Evolutionary conservation across 2,329 filamentous ascomycete species (phyloP).

Genomic region (Cytospora mali): DNA sequence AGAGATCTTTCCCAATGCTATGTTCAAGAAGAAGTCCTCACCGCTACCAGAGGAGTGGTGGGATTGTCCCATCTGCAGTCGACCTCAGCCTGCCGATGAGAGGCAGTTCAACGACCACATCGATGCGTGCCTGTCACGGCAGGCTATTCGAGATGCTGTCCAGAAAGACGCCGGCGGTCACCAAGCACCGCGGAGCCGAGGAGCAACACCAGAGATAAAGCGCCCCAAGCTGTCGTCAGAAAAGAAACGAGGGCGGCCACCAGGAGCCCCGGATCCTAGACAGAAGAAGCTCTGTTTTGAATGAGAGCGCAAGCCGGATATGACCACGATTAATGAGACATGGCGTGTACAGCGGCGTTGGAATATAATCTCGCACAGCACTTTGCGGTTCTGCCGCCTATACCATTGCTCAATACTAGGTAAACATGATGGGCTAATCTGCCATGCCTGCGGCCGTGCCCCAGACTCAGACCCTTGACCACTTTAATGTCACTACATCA

Average conservation of each 20-base stretch:
- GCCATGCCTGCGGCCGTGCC: neutral
- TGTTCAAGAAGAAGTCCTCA: constrained; percentile 40
- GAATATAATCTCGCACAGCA: neutral
- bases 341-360: neutral
- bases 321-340: neutral
- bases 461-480: neutral
- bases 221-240: constrained; percentile 36
- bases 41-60: constrained; percentile 59
- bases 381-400: neutral
- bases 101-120: constrained; percentile 86
- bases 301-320: constrained; percentile 31
- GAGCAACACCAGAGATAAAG: constrained; percentile 44
- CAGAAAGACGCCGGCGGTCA: constrained; percentile 50
- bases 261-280: constrained; percentile 43
- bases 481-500: neutral
- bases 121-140: constrained; percentile 83
- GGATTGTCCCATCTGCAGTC: constrained; percentile 86
- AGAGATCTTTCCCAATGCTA: constrained; percentile 55
- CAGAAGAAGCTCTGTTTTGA: constrained; percentile 59
- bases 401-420: neutral
- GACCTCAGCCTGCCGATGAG: constrained; percentile 75
- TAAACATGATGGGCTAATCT: neutral
- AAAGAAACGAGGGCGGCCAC: constrained; percentile 45
- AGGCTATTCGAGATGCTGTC: constrained; percentile 83
- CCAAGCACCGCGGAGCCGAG: constrained; percentile 29